Conservation (phyloP, 192 early-diverging fungal genomes). For the Coemansia umbellata region DNA sequence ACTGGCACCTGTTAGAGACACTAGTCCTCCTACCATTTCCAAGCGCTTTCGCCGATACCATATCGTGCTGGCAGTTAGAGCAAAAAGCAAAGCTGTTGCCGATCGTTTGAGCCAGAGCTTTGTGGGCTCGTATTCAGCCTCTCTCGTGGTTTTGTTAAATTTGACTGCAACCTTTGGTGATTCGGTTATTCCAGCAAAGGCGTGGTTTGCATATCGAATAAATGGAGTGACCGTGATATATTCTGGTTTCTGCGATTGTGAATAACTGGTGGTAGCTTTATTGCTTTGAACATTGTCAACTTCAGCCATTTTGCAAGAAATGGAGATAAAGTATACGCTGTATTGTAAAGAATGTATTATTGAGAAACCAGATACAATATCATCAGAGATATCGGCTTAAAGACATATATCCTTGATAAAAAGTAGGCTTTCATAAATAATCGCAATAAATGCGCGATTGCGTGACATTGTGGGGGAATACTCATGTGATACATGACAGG, state of each 20-base stretch:
- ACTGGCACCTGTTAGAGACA: slow-evolving; percentile 42
- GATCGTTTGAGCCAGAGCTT: slow-evolving; percentile 24
- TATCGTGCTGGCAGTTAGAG: slow-evolving; percentile 14
- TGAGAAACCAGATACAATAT: too few relatives aligned
- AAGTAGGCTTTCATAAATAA: too few relatives aligned
- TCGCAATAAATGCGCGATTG: too few relatives aligned
- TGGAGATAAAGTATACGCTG: neutral
- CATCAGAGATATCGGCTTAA: too few relatives aligned
- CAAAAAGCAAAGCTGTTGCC: slow-evolving; percentile 14
- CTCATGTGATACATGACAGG: too few relatives aligned
- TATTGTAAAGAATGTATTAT: too few relatives aligned
- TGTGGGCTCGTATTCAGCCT: slow-evolving; percentile 40
- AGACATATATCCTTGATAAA: too few relatives aligned
- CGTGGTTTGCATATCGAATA: slow-evolving; percentile 30
- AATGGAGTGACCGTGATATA: slow-evolving; percentile 18
- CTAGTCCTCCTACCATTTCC: slow-evolving; percentile 23
- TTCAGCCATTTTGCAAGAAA: neutral
- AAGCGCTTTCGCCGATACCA: slow-evolving; percentile 36
- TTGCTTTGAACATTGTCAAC: too few relatives aligned
- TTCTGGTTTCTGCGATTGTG: neutral
- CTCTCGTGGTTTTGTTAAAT: slow-evolving; percentile 17
- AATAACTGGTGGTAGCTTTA: neutral
- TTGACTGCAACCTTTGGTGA: slow-evolving; percentile 26
- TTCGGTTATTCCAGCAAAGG: slow-evolving; percentile 41
- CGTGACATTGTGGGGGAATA: too few relatives aligned